A percentile compares a stretch with the other conserved stretches of the same genome.
Evolutionary conservation across 257 asterid genomes (phyloP).

Genomic region (Lycium ferocissimum): DNA sequence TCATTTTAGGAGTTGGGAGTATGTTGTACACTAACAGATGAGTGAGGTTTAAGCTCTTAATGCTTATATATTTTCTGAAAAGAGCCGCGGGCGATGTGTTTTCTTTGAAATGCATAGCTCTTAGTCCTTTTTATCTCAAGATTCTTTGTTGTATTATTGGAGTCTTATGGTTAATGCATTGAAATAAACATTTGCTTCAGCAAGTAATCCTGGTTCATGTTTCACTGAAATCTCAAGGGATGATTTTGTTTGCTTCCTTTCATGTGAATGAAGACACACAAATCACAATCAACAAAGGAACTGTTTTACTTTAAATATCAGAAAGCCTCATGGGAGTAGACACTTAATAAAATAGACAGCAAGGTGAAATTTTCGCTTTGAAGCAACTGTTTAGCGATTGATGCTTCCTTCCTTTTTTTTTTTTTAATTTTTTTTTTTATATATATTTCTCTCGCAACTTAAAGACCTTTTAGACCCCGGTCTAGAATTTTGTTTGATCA

Average conservation of each 20-base stretch:
- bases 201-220: not conserved
- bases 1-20: constrained; percentile 26
- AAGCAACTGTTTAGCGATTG: too few species aligned
- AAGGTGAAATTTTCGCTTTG: not conserved
- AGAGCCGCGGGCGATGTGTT: not conserved
- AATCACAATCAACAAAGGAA: too few species aligned
- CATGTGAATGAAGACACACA: not conserved
- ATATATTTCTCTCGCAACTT: too few species aligned
- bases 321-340: not conserved
- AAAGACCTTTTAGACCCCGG: too few species aligned
- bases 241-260: not conserved
- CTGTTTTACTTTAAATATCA: not conserved
- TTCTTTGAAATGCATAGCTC: not conserved
- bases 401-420: too few species aligned
- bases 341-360: not conserved
- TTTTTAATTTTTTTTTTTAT: too few species aligned
- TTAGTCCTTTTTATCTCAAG: not conserved
- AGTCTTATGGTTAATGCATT: not conserved
- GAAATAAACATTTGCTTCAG: not conserved
- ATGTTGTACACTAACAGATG: not conserved
- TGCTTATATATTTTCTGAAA: not conserved
- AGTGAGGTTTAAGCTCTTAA: constrained; percentile 9
- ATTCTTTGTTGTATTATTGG: not conserved
- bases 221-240: too few species aligned
- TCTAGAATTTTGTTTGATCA: too few species aligned